A percentile compares a stretch with the other conserved stretches of the same genome.
Evolutionary conservation across 768 basidiomycete species (phyloP).

Genomic region (Macrocybe gigantea): DNA sequence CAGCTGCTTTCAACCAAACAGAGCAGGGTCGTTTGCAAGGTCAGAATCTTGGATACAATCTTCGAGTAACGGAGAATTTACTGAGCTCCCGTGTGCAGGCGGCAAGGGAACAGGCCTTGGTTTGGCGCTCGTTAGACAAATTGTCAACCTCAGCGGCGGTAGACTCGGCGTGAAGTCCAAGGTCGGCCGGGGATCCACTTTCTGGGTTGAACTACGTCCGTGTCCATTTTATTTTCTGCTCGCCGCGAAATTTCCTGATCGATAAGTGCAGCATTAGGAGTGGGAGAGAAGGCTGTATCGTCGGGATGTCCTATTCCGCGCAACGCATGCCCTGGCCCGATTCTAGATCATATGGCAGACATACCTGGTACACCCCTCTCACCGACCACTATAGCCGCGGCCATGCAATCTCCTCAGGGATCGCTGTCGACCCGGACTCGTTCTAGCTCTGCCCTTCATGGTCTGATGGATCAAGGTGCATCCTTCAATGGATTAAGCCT

Average conservation of each 20-base stretch:
- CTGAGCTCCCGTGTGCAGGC: conserved; percentile 9
- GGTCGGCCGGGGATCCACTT: conserved; percentile 57
- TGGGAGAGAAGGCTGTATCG: conserved; percentile 8
- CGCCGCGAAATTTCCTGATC: conserved; percentile 10
- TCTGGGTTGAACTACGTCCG: conserved; percentile 59
- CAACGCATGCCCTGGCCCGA: neutral
- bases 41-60: conserved; percentile 1
- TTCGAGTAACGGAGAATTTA: neutral
- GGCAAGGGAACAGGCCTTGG: conserved; percentile 50
- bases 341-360: too few species aligned
- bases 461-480: conserved; percentile 49
- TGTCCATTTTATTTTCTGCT: neutral
- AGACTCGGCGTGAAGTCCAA: conserved; percentile 44
- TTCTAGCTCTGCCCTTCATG: conserved; percentile 35
- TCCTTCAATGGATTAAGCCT: neutral
- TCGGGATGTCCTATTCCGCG: neutral
- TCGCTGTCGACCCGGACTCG: conserved; percentile 9
- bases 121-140: conserved; percentile 51
- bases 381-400: too few species aligned
- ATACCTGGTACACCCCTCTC: too few species aligned
- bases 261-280: conserved; percentile 6
- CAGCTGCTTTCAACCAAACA: conserved; percentile 55
- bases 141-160: conserved; percentile 51
- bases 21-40: conserved; percentile 42
- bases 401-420: neutral